These are phyloP conservation scores for Penicillium goetzii DNA, from an alignment of 495 filamentous ascomycete genomes.

Conservation along the genomic window DNA sequence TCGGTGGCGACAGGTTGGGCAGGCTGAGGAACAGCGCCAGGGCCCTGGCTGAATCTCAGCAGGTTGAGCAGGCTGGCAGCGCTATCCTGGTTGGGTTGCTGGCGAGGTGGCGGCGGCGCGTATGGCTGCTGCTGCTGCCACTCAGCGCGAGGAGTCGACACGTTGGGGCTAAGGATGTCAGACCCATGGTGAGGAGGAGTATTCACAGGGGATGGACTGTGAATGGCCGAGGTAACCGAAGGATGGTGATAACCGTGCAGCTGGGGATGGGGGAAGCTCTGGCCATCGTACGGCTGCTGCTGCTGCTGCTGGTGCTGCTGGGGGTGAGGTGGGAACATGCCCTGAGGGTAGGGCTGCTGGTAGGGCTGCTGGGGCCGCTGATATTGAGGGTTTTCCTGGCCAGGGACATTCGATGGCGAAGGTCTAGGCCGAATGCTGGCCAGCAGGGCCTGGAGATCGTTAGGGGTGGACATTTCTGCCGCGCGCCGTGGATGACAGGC, in stretches of 20 bases:
- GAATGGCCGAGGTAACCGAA: slow-evolving; percentile 48
- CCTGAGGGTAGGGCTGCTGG: slow-evolving; percentile 35
- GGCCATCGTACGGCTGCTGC: slow-evolving; percentile 42
- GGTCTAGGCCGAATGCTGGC: slow-evolving; percentile 51
- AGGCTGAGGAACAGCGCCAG: slow-evolving; percentile 38
- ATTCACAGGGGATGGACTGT: slow-evolving; percentile 49
- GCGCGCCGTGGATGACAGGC: slow-evolving; percentile 36
- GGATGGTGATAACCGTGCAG: slow-evolving; percentile 50
- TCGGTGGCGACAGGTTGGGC: slow-evolving; percentile 30
- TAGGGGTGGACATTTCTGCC: slow-evolving; percentile 58
- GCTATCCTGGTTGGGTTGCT: slow-evolving; percentile 57
- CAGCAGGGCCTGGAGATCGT: slow-evolving; percentile 54
- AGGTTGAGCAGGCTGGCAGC: slow-evolving; percentile 79
- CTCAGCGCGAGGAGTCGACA: slow-evolving; percentile 47
- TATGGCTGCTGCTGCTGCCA: slow-evolving; percentile 32
- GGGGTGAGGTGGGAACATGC: slow-evolving; percentile 40
- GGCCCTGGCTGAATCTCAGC: slow-evolving; percentile 75
- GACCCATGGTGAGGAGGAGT: slow-evolving; percentile 53
- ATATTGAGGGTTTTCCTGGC: slow-evolving; percentile 38
- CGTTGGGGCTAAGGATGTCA: slow-evolving; percentile 53
- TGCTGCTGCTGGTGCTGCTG: slow-evolving; percentile 26
- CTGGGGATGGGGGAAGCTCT: slow-evolving; percentile 43
- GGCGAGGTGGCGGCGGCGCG: slow-evolving; percentile 26
- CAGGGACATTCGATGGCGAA: slow-evolving; percentile 40
- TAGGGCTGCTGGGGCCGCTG: slow-evolving; percentile 33